phyloP scores from a whole-genome alignment of 1,284 basidiomycete species.

The Vanrija sp. region DNA sequence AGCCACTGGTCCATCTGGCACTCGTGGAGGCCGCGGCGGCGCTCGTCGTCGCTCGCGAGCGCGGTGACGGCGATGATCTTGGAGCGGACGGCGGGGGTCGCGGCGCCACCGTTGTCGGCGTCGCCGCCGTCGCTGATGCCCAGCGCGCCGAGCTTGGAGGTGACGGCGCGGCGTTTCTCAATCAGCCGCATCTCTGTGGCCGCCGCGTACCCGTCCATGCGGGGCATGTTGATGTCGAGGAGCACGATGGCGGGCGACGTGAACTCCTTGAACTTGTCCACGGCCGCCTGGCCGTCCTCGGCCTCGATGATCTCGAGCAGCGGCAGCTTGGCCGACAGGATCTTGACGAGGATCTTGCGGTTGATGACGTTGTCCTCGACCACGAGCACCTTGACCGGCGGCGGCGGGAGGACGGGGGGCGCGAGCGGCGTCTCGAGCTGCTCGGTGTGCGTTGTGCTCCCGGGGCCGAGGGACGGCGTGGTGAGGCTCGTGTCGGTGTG shows the following conservation, averaged over 20 bases:
- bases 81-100: slow-evolving; percentile 10
- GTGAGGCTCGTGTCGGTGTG: background rate
- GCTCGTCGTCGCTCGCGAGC: slow-evolving; percentile 39
- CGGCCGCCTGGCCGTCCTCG: slow-evolving; percentile 41
- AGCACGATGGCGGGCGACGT: slow-evolving; percentile 29
- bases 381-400: slow-evolving; percentile 33
- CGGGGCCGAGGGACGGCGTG: background rate
- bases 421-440: background rate
- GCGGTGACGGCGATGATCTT: slow-evolving; percentile 49
- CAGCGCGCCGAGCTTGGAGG: background rate
- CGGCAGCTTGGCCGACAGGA: slow-evolving; percentile 30
- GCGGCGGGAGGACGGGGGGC: background rate
- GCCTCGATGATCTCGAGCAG: slow-evolving; percentile 35
- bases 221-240: slow-evolving; percentile 49
- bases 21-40: slow-evolving; percentile 38
- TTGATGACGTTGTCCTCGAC: slow-evolving; percentile 49
- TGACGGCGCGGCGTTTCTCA: slow-evolving; percentile 22
- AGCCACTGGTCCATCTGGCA: slow-evolving; percentile 43
- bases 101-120: background rate
- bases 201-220: slow-evolving; percentile 45
- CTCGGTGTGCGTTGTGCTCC: background rate
- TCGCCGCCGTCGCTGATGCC: background rate
- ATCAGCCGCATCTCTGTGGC: slow-evolving; percentile 36
- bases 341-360: slow-evolving; percentile 44
- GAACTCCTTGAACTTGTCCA: slow-evolving; percentile 35